Base-by-base conservation (phyloP, 306 rosid genomes). In the Cucurbita ficifolia region DNA sequence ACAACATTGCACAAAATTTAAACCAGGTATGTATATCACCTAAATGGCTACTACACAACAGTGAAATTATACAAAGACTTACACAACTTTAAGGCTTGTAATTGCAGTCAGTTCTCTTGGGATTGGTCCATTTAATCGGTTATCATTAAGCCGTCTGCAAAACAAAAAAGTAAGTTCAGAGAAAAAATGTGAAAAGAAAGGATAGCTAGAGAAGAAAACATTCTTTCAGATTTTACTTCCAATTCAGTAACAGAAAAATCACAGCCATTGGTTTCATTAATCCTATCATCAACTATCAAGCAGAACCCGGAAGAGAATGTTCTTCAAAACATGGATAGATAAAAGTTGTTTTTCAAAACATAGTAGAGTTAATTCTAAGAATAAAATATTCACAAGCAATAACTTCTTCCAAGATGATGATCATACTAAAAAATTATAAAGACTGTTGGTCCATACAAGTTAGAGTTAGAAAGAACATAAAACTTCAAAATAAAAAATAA, bases 11-110 rank as follows among this genome's bases (percentile, higher is more conserved):
- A 33, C 13, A 51, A 14, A 14, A 55, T 33, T 50, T 10, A 33
- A 67, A 61, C 49, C 57, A 76, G 75, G 19, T 48, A 63, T 60
- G 21, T 43, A 56, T 33, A 33, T 13, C 19, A 16, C 1, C 21
- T 6, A 60, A 16, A 60, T 3, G 14, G 8, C 17, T 39, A 12
- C 42, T 18, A 52, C 13, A 16, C 9, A 70, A 29, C 6, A 4
- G 12, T 16, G 17, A 33, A 73, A 56, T 19, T 22, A 21, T 68
- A 46, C n/a, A 65, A 12, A 70, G 51, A 83, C 98, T 90, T 84
- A 93, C 98, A 93, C 88, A 61, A 93, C 98, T 93, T 93, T 93
- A 78, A 93, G 98, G 87, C 83, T 88, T 70, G 97, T 48, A 83
- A 90, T 58, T 74, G 80, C 80, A 79, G 48, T 53, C 36, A 93